Evolutionary conservation across 768 basidiomycete genomes (phyloP).

Genomic region (Russula foetens): DNA sequence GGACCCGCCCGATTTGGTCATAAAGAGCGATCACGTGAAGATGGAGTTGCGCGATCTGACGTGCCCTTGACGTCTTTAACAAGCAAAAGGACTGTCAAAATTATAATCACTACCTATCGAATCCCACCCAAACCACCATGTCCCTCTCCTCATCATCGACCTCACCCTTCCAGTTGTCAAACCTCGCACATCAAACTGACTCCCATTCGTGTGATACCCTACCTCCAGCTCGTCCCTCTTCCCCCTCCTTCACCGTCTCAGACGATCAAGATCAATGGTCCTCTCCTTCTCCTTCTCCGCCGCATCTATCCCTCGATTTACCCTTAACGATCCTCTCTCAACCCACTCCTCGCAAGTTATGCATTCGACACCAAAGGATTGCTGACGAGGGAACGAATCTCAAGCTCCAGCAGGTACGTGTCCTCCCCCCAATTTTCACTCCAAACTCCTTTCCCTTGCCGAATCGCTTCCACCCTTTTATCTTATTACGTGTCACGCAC

Average conservation of each 20-base stretch:
- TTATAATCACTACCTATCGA: no score
- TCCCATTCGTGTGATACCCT: constrained; percentile 65
- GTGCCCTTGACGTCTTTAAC: neutral
- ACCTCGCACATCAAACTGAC: neutral
- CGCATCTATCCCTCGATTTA: constrained; percentile 1
- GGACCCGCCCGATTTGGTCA: no score
- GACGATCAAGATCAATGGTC: neutral
- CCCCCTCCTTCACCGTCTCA: neutral
- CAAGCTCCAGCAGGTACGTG: constrained; percentile 78
- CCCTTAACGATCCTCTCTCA: constrained; percentile 17
- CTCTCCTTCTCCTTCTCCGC: constrained; percentile 32
- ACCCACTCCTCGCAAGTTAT: constrained; percentile 62
- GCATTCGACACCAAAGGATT: constrained; percentile 91
- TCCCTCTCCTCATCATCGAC: neutral
- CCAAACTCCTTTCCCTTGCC: neutral
- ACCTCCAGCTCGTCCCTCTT: constrained; percentile 47
- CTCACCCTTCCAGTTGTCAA: no score
- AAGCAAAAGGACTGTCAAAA: neutral
- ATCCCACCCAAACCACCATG: neutral
- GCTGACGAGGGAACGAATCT: constrained; percentile 92
- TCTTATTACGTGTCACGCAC: neutral
- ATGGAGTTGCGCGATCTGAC: constrained; percentile 3
- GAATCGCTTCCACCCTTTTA: neutral
- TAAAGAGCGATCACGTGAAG: neutral
- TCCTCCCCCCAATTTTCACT: neutral